Percentiles rank a stretch among this genome's conserved stretches.
Conservation (phyloP, 495 filamentous ascomycete genomes). For the Talaromyces adpressus region DNA sequence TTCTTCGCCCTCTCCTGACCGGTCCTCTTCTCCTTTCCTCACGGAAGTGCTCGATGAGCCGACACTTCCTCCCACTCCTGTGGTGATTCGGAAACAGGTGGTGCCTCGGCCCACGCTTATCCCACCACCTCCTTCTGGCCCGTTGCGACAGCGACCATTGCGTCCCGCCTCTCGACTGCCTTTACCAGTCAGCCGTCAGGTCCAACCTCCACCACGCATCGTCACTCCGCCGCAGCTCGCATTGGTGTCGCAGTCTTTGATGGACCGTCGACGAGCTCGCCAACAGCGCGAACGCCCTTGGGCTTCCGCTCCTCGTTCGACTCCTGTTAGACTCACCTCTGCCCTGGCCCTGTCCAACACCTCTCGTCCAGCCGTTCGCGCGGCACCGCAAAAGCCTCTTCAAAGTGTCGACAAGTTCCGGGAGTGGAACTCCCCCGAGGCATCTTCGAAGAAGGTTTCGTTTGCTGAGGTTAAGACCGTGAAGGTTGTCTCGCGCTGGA, state of each 20-base stretch:
- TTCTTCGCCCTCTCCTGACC: neutral
- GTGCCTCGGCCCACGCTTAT: neutral
- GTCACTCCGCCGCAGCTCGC: neutral
- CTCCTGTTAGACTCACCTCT: neutral
- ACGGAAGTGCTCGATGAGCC: neutral
- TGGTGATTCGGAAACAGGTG: neutral
- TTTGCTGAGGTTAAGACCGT: neutral
- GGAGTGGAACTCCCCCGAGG: neutral
- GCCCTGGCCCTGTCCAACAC: neutral
- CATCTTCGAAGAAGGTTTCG: neutral
- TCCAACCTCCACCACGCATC: neutral
- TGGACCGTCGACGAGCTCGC: neutral
- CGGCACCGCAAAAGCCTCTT: neutral
- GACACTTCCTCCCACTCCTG: neutral
- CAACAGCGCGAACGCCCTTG: slow-evolving; percentile 1
- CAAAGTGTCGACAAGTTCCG: neutral
- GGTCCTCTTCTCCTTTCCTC: neutral
- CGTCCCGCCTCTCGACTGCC: neutral
- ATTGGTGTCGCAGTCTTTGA: neutral
- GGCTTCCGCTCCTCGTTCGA: neutral
- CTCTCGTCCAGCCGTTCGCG: neutral
- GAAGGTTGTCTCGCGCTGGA: neutral
- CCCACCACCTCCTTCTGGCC: neutral
- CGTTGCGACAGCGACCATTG: neutral
- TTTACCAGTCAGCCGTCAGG: neutral